Evolutionary conservation across 495 filamentous ascomycete genomes (phyloP), one percentile per base, ranked within the genome.

Genomic region (Hypoxylon crocopeplum): DNA sequence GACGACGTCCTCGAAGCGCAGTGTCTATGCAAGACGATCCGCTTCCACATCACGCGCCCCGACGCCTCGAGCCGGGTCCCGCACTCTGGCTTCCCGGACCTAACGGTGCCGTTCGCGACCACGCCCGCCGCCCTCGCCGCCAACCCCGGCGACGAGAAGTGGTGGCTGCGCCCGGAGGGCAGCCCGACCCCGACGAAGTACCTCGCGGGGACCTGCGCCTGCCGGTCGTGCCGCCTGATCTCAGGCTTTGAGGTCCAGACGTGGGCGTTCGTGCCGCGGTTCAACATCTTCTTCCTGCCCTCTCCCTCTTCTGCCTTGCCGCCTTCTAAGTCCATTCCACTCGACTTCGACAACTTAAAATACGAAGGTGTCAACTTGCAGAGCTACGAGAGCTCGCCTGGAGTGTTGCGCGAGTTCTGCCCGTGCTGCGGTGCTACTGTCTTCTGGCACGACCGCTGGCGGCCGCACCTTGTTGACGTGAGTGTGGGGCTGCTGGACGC

Each of bases 241-340:
- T 81, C 81, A 3, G 88, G 88, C 2, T 87, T 85, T 65, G 87
- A 90, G 39, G 81, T 88, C 44, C 84, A 88, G 56, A 69, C 78
- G 7, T 92, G 88, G 87, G 79, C 84, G 0, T 91, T 90, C 55
- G 70, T 89, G 12, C 87, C 87, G 3, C 79, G 79, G 42, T 68
- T 70, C 7, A 87, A 89, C 58, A 84, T 91, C 55, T 71, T 74
- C 45, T 74, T 85, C 22, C 27, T 48, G 15, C 30, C 32, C 1
- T 49, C 50, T 33, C 10, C n/a, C 11, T 42, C 2, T 2, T 5
- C 17, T 38, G 11, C 29, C 32, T 7, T 13, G 15, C 7, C 21
- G 6, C 36, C 27, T 27, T 54, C 24, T 27, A 22, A 74, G 16
- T 55, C 68, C 3, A 62, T 64, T 12, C 68, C 70, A 0, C 68